Evolutionary conservation across 495 filamentous ascomycete genomes (phyloP).

Genomic region (Podospora pseudocomata): DNA sequence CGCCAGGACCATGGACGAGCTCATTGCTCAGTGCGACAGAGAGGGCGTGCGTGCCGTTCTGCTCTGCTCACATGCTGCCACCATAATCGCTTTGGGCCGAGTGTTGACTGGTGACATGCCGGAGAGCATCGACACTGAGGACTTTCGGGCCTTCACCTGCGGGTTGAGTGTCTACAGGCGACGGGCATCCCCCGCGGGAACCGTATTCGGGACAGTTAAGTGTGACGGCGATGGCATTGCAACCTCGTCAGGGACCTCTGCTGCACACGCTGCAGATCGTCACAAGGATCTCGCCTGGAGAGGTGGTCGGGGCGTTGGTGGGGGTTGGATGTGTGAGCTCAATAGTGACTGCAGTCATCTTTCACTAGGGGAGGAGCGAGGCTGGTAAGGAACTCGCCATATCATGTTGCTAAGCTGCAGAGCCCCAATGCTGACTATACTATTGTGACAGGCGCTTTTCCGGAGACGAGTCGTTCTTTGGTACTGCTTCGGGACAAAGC

Average conservation of each 20-base stretch:
- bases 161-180: conserved; percentile 59
- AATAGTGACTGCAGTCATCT: conserved; percentile 82
- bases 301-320: conserved; percentile 63
- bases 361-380: conserved; percentile 75
- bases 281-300: conserved; percentile 50
- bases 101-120: conserved; percentile 75
- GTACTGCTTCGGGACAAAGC: conserved; percentile 10
- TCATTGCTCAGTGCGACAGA: conserved; percentile 69
- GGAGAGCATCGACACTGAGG: conserved; percentile 60
- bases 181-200: conserved; percentile 5
- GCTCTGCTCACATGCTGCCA: conserved; percentile 88
- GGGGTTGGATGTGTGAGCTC: conserved; percentile 73
- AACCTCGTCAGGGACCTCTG: conserved; percentile 13
- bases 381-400: conserved; percentile 59
- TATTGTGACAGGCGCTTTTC: conserved; percentile 59
- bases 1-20: conserved; percentile 61
- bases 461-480: conserved; percentile 66
- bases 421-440: conserved; percentile 5
- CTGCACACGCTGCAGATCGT: conserved; percentile 35
- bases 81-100: conserved; percentile 79
- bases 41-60: conserved; percentile 62
- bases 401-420: not conserved
- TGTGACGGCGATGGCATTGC: not conserved
- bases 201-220: conserved; percentile 18
- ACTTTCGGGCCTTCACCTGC: conserved; percentile 86